phyloP scores from a whole-genome alignment of 495 filamentous ascomycete species.

The Trypethelium eluteriae region DNA sequence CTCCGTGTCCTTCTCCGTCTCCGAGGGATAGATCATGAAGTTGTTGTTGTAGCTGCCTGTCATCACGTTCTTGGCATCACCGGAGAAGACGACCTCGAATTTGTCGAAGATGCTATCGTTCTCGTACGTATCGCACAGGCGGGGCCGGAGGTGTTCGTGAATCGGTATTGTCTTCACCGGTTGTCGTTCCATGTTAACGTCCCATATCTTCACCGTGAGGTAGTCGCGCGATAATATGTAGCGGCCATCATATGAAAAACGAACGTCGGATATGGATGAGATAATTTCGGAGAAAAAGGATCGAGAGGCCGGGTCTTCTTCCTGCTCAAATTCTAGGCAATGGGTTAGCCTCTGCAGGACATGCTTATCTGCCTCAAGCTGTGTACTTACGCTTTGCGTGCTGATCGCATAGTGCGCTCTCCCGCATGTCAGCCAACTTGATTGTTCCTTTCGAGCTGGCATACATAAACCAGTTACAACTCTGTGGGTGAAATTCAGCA shows the following conservation, averaged over 20 bases:
- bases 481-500: slow-evolving; percentile 92
- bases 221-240: slow-evolving; percentile 98
- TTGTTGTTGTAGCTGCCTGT: slow-evolving; percentile 99
- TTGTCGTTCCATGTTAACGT: slow-evolving; percentile 96
- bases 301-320: slow-evolving; percentile 95
- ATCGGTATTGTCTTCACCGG: slow-evolving; percentile 98
- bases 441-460: slow-evolving; percentile 98
- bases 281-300: slow-evolving; percentile 99
- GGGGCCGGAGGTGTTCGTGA: slow-evolving; percentile 89
- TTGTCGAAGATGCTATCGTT: slow-evolving; percentile 99
- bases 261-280: slow-evolving; percentile 96
- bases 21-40: slow-evolving; percentile 99
- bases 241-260: slow-evolving; percentile 90
- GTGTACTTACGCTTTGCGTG: slow-evolving; percentile 78
- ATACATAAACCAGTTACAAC: slow-evolving; percentile 99
- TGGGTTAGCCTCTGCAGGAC: slow-evolving; percentile 15
- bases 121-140: slow-evolving; percentile 96
- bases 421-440: slow-evolving; percentile 96
- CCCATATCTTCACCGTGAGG: slow-evolving; percentile 98
- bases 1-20: slow-evolving; percentile 90
- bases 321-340: slow-evolving; percentile 88
- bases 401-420: slow-evolving; percentile 90
- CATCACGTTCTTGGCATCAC: slow-evolving; percentile 98
- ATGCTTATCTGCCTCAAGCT: background rate
- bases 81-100: slow-evolving; percentile 98